A percentile compares a stretch with the other conserved stretches of the same genome.
phyloP scores from a whole-genome alignment of 371 early-diverging fungal genomes.

The Rhizopus microsporus region DNA sequence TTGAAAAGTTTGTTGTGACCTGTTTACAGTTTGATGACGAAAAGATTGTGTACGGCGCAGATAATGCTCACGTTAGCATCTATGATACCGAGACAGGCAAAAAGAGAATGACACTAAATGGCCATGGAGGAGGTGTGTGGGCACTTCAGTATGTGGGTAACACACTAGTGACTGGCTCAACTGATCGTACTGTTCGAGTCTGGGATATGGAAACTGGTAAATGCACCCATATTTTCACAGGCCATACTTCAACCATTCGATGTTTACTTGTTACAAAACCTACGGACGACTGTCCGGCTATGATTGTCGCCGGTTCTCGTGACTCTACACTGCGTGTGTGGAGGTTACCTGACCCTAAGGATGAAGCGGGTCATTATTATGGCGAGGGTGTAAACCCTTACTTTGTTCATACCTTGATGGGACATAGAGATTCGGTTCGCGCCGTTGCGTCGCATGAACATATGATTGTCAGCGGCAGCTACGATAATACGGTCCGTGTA shows the following conservation, averaged over 20 bases:
- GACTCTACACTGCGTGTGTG: conserved; percentile 96
- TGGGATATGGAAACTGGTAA: conserved; percentile 93
- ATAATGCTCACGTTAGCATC: conserved; percentile 85
- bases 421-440: conserved; percentile 91
- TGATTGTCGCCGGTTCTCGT: conserved; percentile 96
- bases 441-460: conserved; percentile 87
- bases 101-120: conserved; percentile 58
- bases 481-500: conserved; percentile 89
- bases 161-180: conserved; percentile 93
- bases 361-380: conserved; percentile 10
- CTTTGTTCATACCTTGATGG: conserved; percentile 70
- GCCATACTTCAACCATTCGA: conserved; percentile 96
- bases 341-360: conserved; percentile 72
- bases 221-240: conserved; percentile 88
- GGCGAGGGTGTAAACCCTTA: conserved; percentile 50
- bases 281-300: conserved; percentile 48
- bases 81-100: conserved; percentile 77
- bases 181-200: conserved; percentile 94
- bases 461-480: conserved; percentile 88
- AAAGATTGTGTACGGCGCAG: conserved; percentile 91
- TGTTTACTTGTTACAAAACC: conserved; percentile 89
- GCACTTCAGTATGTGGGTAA: conserved; percentile 87
- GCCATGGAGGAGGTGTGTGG: conserved; percentile 99
- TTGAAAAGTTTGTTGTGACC: conserved; percentile 86
- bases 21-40: conserved; percentile 94